Percentiles rank a stretch among this genome's conserved stretches.
phyloP scores from a whole-genome alignment of 108 stramenopile species.

The Cylindrotheca closterium region DNA sequence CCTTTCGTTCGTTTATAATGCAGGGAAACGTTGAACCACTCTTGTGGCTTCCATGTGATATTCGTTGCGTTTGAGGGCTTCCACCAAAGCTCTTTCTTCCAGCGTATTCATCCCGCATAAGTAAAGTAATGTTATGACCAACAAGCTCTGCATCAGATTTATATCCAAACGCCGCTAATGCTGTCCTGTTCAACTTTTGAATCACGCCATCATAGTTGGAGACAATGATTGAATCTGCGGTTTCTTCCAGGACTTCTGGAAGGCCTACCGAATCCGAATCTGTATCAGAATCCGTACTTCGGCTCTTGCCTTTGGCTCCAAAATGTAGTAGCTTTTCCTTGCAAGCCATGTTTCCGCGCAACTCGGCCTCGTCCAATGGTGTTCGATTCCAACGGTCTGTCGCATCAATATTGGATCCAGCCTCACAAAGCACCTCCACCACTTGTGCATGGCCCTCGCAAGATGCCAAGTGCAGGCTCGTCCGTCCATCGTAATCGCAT shows the following conservation, averaged over 20 bases:
- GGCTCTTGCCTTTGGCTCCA: conserved; percentile 40
- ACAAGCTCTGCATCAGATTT: neutral
- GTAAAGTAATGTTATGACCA: neutral
- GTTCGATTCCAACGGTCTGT: conserved; percentile 85
- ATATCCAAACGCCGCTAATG: neutral
- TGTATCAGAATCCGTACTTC: too few relatives aligned
- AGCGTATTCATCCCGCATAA: neutral
- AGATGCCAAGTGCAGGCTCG: conserved; percentile 87
- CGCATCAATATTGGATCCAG: conserved; percentile 76
- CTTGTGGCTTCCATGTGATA: neutral
- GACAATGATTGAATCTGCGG: neutral
- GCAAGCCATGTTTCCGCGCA: conserved; percentile 25
- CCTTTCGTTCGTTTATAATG: neutral
- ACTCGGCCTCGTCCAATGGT: conserved; percentile 84
- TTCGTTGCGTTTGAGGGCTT: neutral
- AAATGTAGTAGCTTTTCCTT: conserved; percentile 41
- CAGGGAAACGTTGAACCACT: neutral
- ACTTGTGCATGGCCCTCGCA: conserved; percentile 75
- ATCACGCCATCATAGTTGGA: neutral
- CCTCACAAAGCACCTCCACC: conserved; percentile 52
- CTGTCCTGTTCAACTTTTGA: neutral
- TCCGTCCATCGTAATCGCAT: conserved; percentile 89
- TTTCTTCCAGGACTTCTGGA: neutral
- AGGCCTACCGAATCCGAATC: too few relatives aligned
- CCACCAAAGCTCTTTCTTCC: too few relatives aligned